Conservation (phyloP, 345 rosid genomes). For the Linum tenue region DNA sequence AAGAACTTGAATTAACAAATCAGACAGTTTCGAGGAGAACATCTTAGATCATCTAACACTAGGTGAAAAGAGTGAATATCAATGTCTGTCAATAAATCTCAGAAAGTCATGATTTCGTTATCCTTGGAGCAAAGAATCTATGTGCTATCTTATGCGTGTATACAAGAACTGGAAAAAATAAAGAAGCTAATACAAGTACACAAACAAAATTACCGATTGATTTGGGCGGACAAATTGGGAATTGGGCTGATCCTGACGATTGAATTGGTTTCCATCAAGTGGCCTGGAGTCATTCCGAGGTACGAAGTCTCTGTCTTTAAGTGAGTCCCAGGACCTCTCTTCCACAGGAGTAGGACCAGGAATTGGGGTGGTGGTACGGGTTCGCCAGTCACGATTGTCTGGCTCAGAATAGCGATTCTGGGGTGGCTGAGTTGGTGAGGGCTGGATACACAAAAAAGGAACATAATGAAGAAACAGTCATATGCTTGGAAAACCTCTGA, state of each 20-base stretch:
- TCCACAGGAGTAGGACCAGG: slow-evolving; percentile 47
- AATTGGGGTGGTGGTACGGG: slow-evolving; percentile 50
- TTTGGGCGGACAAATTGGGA: slow-evolving; percentile 38
- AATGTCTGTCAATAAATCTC: background rate
- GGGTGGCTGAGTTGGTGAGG: slow-evolving; percentile 11
- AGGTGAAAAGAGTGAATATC: background rate
- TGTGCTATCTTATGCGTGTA: too few relatives aligned
- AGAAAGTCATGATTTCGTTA: too few relatives aligned
- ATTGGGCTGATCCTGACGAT: slow-evolving; percentile 39
- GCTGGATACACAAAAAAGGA: slow-evolving; percentile 26
- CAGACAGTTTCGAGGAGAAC: background rate
- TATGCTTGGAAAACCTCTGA: background rate
- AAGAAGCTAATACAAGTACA: too few relatives aligned
- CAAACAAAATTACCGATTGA: slow-evolving; percentile 35
- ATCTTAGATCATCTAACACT: too few relatives aligned
- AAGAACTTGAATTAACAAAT: background rate
- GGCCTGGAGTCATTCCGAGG: slow-evolving; percentile 37
- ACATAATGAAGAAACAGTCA: background rate
- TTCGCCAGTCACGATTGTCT: slow-evolving; percentile 91
- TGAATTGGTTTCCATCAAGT: slow-evolving; percentile 37
- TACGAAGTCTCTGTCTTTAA: slow-evolving; percentile 38
- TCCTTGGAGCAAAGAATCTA: too few relatives aligned
- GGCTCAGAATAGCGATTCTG: slow-evolving; percentile 64
- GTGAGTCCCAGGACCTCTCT: slow-evolving; percentile 59
- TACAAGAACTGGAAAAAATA: too few relatives aligned